phyloP scores from a whole-genome alignment of 2,329 filamentous ascomycete species.

The Pseudogymnoascus sp. region DNA sequence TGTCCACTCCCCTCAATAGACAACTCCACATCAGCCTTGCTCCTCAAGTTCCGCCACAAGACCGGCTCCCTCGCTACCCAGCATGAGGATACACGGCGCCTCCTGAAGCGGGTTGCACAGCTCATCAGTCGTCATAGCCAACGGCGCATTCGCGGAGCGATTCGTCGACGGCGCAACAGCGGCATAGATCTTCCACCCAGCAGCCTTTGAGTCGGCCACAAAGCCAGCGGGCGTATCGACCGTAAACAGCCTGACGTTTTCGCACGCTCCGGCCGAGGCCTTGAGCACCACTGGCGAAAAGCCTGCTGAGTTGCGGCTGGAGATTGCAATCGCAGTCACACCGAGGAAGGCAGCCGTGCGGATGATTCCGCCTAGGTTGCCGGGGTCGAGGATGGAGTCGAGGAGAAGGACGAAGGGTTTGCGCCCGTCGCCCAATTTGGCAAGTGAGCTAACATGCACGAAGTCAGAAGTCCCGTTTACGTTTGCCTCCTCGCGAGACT shows the following conservation, averaged over 20 bases:
- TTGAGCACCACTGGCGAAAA: conserved; percentile 76
- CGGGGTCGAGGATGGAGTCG: conserved; percentile 74
- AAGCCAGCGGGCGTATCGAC: conserved; percentile 64
- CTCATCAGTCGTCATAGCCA: conserved; percentile 39
- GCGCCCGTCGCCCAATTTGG: conserved; percentile 32
- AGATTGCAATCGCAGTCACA: conserved; percentile 73
- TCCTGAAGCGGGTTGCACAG: conserved; percentile 50
- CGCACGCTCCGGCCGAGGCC: conserved; percentile 79
- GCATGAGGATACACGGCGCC: conserved; percentile 68
- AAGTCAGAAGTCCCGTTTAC: conserved; percentile 65
- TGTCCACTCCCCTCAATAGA: conserved; percentile 50
- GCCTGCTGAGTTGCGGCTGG: conserved; percentile 64
- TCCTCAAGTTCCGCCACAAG: conserved; percentile 60
- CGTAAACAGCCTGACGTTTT: conserved; percentile 68
- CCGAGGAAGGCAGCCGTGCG: conserved; percentile 89
- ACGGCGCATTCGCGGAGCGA: conserved; percentile 30
- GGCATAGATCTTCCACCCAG: conserved; percentile 80
- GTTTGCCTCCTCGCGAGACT: conserved; percentile 65
- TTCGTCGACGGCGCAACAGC: conserved; percentile 50
- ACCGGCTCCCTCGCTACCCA: conserved; percentile 77
- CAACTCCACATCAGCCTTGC: conserved; percentile 57
- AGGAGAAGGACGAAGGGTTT: conserved; percentile 69
- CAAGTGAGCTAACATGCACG: conserved; percentile 24
- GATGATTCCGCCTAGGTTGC: conserved; percentile 84
- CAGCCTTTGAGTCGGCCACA: conserved; percentile 56